Base-by-base conservation (phyloP, 177 flowering plant genomes). In the Tripterygium wilfordii region DNA sequence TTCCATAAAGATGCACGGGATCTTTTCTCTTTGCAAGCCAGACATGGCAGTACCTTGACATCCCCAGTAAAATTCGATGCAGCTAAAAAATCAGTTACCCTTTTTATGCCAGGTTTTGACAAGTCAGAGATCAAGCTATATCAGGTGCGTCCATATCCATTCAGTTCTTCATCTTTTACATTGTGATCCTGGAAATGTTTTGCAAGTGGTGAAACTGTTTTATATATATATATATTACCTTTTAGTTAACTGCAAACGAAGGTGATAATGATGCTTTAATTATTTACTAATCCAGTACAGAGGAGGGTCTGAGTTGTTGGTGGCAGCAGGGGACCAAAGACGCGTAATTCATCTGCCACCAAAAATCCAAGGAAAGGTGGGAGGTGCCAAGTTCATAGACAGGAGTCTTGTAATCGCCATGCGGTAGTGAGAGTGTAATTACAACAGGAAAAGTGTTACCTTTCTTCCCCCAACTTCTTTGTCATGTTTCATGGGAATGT, bases 241-340 rank as follows among this genome's bases (percentile, higher is more conserved):
- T n/a, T n/a, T n/a, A n/a, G n/a, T n/a, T n/a, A n/a, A n/a, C n/a
- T n/a, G n/a, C n/a, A n/a, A n/a, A n/a, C n/a, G n/a, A n/a, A n/a
- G n/a, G n/a, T n/a, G n/a, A n/a, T n/a, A n/a, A n/a, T 32, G 28
- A 32, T n/a, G 46, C 16, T 14, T 22, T 17, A 21, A 13, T 49
- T 8, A 36, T 31, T 56, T 33, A 37, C 8, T 40, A 25, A 44
- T 83, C 82, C 95, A 91, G 98, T 91, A 75, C 57, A 67, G 98
- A 36, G 98, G 94, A 60, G 88, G 96, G 45, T 78, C 88, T 2
- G 98, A 91, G 72, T 57, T 91, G 64, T 50, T 91, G 74, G 82
- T 91, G 37, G 98, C 85, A 73, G 95, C 96, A 26, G 98, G 98
- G 29, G 98, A 91, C 63, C 96, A 91, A 53, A 75, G 98, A 55